Percentiles rank a stretch among this genome's conserved stretches.
These are phyloP conservation scores for Pseudognaphalium luteoalbum DNA, from an alignment of 129 eudicot species.

Conservation along the genomic window DNA sequence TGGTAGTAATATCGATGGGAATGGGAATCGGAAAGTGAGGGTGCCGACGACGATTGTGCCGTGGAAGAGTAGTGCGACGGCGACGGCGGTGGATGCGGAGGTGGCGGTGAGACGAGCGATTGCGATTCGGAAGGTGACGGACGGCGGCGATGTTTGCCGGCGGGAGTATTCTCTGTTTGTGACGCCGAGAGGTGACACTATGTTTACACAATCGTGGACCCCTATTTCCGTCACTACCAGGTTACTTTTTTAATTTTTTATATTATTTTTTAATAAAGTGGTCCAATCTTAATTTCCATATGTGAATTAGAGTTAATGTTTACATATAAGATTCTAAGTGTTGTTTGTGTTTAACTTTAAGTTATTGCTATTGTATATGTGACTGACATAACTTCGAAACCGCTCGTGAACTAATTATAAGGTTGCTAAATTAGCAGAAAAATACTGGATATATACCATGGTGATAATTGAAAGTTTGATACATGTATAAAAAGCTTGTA, in stretches of 20 bases:
- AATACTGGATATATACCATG: too few relatives aligned
- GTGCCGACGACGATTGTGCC: constrained; percentile 63
- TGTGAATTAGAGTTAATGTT: too few relatives aligned
- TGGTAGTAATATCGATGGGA: constrained; percentile 12
- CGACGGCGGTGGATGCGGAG: constrained; percentile 55
- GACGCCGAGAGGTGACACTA: constrained; percentile 67
- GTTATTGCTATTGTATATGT: too few relatives aligned
- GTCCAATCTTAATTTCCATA: too few relatives aligned
- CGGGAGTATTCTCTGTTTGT: constrained; percentile 58
- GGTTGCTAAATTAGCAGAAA: too few relatives aligned
- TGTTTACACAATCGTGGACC: constrained; percentile 83
- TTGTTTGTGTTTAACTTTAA: too few relatives aligned
- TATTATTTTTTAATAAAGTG: too few relatives aligned
- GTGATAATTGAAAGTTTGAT: too few relatives aligned
- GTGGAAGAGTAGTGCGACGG: constrained; percentile 51
- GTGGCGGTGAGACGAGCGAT: constrained; percentile 72
- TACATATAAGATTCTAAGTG: too few relatives aligned
- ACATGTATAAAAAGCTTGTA: too few relatives aligned
- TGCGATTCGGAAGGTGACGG: constrained; percentile 68
- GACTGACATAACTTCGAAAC: too few relatives aligned
- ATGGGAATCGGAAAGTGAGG: constrained; percentile 36
- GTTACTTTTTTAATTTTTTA: neutral
- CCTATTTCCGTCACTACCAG: constrained; percentile 44
- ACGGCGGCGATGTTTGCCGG: constrained; percentile 28
- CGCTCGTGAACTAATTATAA: too few relatives aligned